These are phyloP conservation scores for Podospora pseudoanserina DNA, from an alignment of 495 filamentous ascomycete species.

Conservation along the genomic window DNA sequence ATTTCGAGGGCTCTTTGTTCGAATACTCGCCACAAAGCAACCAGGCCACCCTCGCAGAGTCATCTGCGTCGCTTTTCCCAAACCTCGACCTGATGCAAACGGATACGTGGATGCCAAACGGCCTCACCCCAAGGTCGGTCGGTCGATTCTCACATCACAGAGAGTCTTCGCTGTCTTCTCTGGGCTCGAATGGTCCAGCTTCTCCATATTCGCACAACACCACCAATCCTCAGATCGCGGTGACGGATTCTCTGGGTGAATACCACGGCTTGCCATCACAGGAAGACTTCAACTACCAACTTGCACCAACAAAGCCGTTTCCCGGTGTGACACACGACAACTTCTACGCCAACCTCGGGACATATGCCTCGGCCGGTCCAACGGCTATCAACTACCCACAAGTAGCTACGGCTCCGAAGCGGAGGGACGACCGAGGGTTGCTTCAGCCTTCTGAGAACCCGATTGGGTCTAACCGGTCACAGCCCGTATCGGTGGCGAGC, in stretches of 20 bases:
- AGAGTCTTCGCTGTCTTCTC: constrained; percentile 53
- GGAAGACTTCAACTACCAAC: constrained; percentile 42
- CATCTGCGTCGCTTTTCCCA: constrained; percentile 27
- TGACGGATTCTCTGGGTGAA: constrained; percentile 40
- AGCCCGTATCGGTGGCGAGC: constrained; percentile 48
- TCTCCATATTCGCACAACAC: constrained; percentile 53
- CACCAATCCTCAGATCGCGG: constrained; percentile 51
- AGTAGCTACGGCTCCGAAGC: constrained; percentile 31
- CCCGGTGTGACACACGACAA: constrained; percentile 27
- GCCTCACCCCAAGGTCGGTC: constrained; percentile 39
- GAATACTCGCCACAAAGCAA: constrained; percentile 27
- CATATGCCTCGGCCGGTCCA: constrained; percentile 23
- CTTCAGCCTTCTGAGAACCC: constrained; percentile 36
- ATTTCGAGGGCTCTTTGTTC: constrained; percentile 32
- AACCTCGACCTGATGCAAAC: constrained; percentile 42
- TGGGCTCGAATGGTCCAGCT: constrained; percentile 52
- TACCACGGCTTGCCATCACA: constrained; percentile 36
- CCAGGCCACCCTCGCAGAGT: constrained; percentile 25
- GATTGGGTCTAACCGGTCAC: constrained; percentile 35
- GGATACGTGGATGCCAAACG: constrained; percentile 38
- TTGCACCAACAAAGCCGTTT: constrained; percentile 34
- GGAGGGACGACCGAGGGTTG: constrained; percentile 36
- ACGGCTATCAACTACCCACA: constrained; percentile 28
- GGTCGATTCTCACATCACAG: constrained; percentile 47
- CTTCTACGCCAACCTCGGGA: constrained; percentile 35